Evolutionary conservation across 257 asterid species (phyloP), one percentile per base, ranked within the genome.

Genomic region (Coffea eugenioides): DNA sequence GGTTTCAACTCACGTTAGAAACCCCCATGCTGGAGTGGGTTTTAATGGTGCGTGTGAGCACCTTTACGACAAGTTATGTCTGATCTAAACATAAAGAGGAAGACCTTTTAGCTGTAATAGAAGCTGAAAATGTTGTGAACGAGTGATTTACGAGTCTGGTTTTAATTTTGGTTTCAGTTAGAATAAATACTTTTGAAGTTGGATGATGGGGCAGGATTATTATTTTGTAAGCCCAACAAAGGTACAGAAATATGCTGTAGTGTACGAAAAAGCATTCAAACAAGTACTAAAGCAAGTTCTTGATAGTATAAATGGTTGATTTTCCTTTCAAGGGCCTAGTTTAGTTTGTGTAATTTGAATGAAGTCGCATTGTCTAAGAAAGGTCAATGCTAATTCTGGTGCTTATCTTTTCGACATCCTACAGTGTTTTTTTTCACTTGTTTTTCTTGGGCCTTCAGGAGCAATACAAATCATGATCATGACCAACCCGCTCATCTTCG

Each of bases 401-500:
- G 79, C 52, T 75, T 7, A 52, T 61, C 70, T 68, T 71, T 46
- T 52, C 34, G 14, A 51, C 74, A 6, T 57, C 10, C 64, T 59
- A 54, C 31, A 34, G 65, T 61, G 2, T 52, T 18, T 80, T 79
- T 51, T 51, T 66, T 48, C 57, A 79, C 45, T 75, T 25, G 39
- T 74, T 16, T 57, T 78, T 71, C 36, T 49, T 68, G 64, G 73
- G 69, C 73, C 65, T 76, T 31, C 82, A 95, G 99, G 99, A 95
- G 98, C 89, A 92, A 89, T 67, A 95, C 99, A 74, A 93, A 93
- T 91, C 99, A 95, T 49, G 93, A 93, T 85, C 98, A 95, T 69
- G 96, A 95, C 84, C 98, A 95, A 81, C 99, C 97, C 61, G 82
- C 94, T 84, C 99, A 95, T 85, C 99, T 95, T 87, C 92, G 81